These are phyloP conservation scores for Fusarium lateritium DNA, from an alignment of 2,329 filamentous ascomycete species.

Conservation along the genomic window DNA sequence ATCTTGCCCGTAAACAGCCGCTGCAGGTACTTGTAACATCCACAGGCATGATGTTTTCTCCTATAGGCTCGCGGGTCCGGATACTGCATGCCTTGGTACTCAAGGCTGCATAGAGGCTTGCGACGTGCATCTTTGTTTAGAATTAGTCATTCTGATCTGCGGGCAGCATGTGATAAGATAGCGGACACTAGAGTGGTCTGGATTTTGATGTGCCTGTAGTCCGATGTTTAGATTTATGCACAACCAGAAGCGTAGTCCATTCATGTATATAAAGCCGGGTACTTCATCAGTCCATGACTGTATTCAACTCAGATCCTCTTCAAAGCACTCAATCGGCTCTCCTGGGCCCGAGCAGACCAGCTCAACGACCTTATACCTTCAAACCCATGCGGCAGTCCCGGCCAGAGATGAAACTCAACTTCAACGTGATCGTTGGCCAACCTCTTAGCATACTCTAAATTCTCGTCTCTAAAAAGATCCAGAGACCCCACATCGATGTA, in stretches of 20 bases:
- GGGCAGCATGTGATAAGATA: no score
- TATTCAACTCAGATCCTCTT: neutral
- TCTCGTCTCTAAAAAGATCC: slow-evolving; percentile 54
- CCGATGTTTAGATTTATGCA: no score
- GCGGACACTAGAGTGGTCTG: no score
- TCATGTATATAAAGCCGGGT: neutral
- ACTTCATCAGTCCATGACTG: neutral
- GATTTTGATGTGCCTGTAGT: no score
- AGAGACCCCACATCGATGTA: slow-evolving; percentile 58
- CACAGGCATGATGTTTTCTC: neutral
- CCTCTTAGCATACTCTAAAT: slow-evolving; percentile 13
- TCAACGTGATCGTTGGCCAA: slow-evolving; percentile 17
- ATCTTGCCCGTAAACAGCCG: neutral
- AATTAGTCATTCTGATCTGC: no score
- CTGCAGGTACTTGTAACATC: neutral
- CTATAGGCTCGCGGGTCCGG: neutral
- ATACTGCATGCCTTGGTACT: neutral
- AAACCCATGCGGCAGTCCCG: slow-evolving; percentile 58
- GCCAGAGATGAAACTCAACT: slow-evolving; percentile 59
- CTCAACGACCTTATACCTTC: slow-evolving; percentile 26
- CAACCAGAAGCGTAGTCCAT: no score
- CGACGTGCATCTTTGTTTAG: no score
- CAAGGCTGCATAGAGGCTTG: no score
- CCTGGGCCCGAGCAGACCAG: slow-evolving; percentile 16
- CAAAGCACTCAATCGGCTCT: slow-evolving; percentile 18